Base-by-base conservation (phyloP, 2,329 filamentous ascomycete species). In the Fusarium cyanostomum region DNA sequence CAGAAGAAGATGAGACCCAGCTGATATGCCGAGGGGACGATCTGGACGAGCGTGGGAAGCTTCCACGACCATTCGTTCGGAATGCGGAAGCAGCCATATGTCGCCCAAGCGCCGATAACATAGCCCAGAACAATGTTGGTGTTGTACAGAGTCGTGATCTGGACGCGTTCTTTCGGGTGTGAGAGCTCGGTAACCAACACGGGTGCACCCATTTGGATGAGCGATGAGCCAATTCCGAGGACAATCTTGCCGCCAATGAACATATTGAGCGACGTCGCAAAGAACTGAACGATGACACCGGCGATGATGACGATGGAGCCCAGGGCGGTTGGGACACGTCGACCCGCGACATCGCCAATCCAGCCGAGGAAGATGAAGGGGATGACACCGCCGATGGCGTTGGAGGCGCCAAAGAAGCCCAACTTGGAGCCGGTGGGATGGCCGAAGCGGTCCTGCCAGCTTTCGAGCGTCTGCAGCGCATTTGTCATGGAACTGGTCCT, bases 31-130 rank as follows among this genome's bases (percentile, higher is more conserved):
- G 78, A 70, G 76, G 79, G 81, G 5, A 81, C 57, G 38, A 80
- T 79, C 68, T 87, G 85, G 2, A 84, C 69, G 5, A 86, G 74
- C 2, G 81, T 82, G 0, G 84, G 85, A 15, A 69, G 48, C 12
- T 63, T 62, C 67, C 66, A 69, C 0, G 60, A 65, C 63, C 66
- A 69, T 6, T 69, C 42, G 2, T 56, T 59, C 1, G 53, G 57
- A 3, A 68, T 69, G 0, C 66, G 60, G 21, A 56, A 69, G 4
- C 66, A 69, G 8, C 71, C 55, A 18, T 72, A 68, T 10, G 66
- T 75, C 3, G 56, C 62, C 66, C 67, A 69, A 7, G 67, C 67
- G 0, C 63, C 67, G 5, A 69, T 57, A 0, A 69, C 64, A 16
- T 67, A 69, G 1, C 67, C 64, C 4, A 67, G n/a, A 1, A 67